These are phyloP conservation scores for Apostasia shenzhenica DNA, from an alignment of 106 monocot genomes.

Conservation along the genomic window DNA sequence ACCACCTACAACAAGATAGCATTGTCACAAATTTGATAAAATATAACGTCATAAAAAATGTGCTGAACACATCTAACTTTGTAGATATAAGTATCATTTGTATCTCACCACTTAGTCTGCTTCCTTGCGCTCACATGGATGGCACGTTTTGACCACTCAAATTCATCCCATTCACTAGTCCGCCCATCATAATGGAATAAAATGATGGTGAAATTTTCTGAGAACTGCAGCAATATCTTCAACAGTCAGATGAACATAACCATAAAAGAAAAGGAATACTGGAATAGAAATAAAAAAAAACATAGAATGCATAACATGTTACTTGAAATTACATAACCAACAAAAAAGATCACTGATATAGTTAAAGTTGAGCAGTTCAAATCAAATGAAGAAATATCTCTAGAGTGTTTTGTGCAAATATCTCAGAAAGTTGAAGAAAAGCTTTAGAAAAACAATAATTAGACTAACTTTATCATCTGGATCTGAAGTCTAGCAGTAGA, in stretches of 20 bases:
- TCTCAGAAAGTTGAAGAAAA: no score
- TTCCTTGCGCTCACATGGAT: constrained; percentile 25
- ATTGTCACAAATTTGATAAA: background rate
- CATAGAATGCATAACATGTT: background rate
- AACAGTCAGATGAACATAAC: background rate
- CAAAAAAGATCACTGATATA: no score
- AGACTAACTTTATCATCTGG: no score
- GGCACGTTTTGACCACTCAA: constrained; percentile 22
- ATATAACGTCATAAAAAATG: background rate
- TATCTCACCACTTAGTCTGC: constrained; percentile 59
- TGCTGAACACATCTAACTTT: no score
- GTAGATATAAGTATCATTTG: background rate
- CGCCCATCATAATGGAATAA: constrained; percentile 71
- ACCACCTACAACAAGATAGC: constrained; percentile 46
- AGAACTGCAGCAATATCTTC: constrained; percentile 33
- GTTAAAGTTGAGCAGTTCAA: no score
- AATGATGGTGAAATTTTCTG: constrained; percentile 47
- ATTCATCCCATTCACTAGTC: constrained; percentile 60
- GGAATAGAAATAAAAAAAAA: background rate
- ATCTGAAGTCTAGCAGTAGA: no score
- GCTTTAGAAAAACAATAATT: no score
- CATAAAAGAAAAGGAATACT: no score
- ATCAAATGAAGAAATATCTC: no score
- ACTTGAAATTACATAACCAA: no score
- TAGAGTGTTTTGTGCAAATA: no score